Evolutionary conservation across 352 stramenopile species (phyloP).

Genomic region (Phytophthora crassamura): DNA sequence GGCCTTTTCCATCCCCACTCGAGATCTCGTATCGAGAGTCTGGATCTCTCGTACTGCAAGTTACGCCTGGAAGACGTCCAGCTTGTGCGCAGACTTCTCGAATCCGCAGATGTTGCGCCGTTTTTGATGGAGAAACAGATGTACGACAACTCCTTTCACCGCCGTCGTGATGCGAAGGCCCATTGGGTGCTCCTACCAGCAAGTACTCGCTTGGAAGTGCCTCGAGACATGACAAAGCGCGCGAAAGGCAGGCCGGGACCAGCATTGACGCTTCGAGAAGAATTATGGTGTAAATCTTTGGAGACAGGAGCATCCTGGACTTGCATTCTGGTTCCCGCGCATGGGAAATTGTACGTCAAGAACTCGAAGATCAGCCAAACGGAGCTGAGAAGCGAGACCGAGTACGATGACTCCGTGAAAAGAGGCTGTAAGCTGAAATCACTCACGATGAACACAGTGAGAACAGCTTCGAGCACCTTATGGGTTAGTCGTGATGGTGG

Average conservation of each 20-base stretch:
- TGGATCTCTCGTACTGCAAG: conserved; percentile 55
- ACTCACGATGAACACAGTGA: conserved; percentile 45
- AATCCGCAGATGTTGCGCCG: conserved; percentile 5
- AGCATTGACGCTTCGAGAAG: conserved; percentile 14
- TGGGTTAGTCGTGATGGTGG: conserved; percentile 11
- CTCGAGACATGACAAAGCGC: conserved; percentile 10
- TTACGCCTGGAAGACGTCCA: conserved; percentile 39
- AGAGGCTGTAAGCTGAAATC: conserved; percentile 24
- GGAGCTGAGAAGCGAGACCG: not conserved
- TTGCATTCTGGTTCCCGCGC: conserved; percentile 43
- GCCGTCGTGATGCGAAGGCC: not conserved
- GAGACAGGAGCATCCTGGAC: conserved; percentile 20
- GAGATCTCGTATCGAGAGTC: conserved; percentile 14
- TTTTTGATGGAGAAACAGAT: conserved; percentile 13
- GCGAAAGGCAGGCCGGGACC: not conserved
- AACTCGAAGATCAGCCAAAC: conserved; percentile 15
- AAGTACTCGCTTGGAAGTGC: conserved; percentile 20
- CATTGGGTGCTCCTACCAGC: conserved; percentile 23
- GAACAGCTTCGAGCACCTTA: conserved; percentile 7
- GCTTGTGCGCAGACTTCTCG: conserved; percentile 20
- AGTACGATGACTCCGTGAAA: not conserved
- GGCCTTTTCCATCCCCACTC: conserved; percentile 36
- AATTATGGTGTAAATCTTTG: conserved; percentile 33
- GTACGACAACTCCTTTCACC: not conserved
- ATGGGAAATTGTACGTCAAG: conserved; percentile 45